Evolutionary conservation across 108 stramenopile genomes (phyloP).

Genomic region (Nitzschia sp.): DNA sequence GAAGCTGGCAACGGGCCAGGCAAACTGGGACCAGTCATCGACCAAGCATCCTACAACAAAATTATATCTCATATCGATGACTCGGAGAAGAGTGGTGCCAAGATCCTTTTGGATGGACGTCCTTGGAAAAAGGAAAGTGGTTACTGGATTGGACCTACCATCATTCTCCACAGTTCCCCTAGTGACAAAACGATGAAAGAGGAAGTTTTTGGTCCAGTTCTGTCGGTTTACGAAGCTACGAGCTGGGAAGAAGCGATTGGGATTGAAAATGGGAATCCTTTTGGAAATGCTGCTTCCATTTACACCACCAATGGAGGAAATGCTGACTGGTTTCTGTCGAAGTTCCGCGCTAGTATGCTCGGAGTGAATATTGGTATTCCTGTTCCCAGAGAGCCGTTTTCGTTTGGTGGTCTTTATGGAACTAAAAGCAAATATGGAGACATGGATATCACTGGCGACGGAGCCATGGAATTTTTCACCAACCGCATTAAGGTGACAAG

Average conservation of each 20-base stretch:
- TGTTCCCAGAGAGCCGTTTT: constrained; percentile 94
- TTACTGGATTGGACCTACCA: constrained; percentile 91
- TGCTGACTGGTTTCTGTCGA: constrained; percentile 90
- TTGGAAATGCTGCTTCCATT: constrained; percentile 95
- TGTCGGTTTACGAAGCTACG: constrained; percentile 72
- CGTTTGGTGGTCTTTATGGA: constrained; percentile 92
- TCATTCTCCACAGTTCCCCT: constrained; percentile 72
- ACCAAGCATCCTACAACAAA: constrained; percentile 67
- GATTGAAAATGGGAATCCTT: constrained; percentile 93
- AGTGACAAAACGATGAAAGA: constrained; percentile 80
- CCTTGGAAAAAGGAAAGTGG: constrained; percentile 62
- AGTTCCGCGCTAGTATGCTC: constrained; percentile 86
- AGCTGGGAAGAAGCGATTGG: constrained; percentile 93
- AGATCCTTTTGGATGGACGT: constrained; percentile 92
- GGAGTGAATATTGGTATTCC: constrained; percentile 84
- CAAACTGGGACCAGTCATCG: constrained; percentile 92
- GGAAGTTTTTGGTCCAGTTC: constrained; percentile 95
- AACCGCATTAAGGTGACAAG: constrained; percentile 94
- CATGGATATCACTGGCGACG: constrained; percentile 96
- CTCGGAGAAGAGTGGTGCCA: constrained; percentile 76
- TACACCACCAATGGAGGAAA: constrained; percentile 90
- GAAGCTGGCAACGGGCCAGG: constrained; percentile 81
- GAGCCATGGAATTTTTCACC: constrained; percentile 96
- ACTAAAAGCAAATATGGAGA: constrained; percentile 94
- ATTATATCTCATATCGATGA: constrained; percentile 82